Evolutionary conservation across 2,329 filamentous ascomycete species (phyloP), one percentile per base, ranked within the genome.

Genomic region (Alternaria tenuissima): DNA sequence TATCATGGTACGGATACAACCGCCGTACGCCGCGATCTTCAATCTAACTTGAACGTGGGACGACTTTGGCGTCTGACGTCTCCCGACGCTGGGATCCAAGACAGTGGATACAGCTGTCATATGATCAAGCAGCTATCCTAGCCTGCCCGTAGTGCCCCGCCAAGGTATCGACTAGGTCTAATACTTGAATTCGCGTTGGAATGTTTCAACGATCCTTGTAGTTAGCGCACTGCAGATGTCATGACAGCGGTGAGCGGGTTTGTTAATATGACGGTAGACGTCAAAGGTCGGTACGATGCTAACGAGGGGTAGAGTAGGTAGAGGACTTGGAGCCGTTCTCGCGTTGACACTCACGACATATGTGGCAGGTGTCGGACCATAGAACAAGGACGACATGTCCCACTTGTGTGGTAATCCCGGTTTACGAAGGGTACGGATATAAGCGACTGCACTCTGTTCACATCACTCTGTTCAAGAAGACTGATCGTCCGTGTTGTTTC

Each of bases 51-150:
- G 47, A 57, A 48, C 52, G 66, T 61, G 59, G 57, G 52, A 62
- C 63, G 59, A 55, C 38, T 41, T 62, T 55, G 52, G 52, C 59
- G 55, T 68, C 59, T 69, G 58, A 63, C 52, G 55, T 48, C 51
- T 65, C 57, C 66, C 60, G 62, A 66, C 44, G 56, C 63, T 61
- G 61, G 59, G 64, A 65, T 62, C 70, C 71, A 68, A 63, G 55
- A 59, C 56, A 67, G 68, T 69, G 73, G 72, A 65, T 66, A 63
- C 47, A 60, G 59, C 49, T 60, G 69, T 77, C 75, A 76, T 71
- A 72, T 77, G 75, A 77, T 71, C 71, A 67, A 57, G 58, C 59
- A 61, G 53, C 62, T 59, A 58, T 69, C 67, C 61, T 64, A 61
- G 67, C 59, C 55, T 57, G 54, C 64, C 56, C 49, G 66, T 65